These are phyloP conservation scores for Rubroboletus satanas DNA, from an alignment of 768 basidiomycete genomes.

Conservation along the genomic window DNA sequence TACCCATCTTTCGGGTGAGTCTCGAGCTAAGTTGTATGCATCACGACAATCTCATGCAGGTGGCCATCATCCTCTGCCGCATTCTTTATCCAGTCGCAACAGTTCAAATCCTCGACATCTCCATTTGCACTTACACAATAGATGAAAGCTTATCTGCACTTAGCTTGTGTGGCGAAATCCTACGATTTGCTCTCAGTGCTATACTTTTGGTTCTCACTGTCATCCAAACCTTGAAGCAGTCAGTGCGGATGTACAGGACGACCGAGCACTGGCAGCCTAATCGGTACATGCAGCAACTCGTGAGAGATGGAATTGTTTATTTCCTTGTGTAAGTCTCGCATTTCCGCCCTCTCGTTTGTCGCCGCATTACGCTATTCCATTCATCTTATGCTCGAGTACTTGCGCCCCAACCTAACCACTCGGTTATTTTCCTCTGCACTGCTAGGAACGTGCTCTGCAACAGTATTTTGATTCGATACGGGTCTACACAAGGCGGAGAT, in stretches of 20 bases:
- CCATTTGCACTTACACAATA: no score
- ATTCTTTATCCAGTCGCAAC: no score
- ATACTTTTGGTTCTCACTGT: background rate
- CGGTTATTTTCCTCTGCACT: background rate
- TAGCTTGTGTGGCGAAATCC: background rate
- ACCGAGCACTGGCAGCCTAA: background rate
- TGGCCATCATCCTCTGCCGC: no score
- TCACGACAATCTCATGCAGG: no score
- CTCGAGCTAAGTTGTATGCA: no score
- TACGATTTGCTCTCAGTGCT: background rate
- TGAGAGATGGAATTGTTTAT: background rate
- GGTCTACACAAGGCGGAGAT: background rate
- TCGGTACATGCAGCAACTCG: background rate
- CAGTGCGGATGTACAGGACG: background rate
- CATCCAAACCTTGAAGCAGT: background rate
- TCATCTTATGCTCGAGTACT: background rate
- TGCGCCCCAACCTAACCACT: background rate
- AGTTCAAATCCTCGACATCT: no score
- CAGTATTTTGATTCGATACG: background rate
- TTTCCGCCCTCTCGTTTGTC: background rate
- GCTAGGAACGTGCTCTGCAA: background rate
- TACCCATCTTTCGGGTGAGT: no score
- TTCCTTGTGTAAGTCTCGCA: slow-evolving; percentile 1
- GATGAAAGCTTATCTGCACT: no score
- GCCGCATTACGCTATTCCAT: background rate